Percentiles rank a stretch among this genome's conserved stretches.
These are phyloP conservation scores for Tylopilus orsonianus DNA, from an alignment of 1,284 basidiomycete species.

Conservation along the genomic window DNA sequence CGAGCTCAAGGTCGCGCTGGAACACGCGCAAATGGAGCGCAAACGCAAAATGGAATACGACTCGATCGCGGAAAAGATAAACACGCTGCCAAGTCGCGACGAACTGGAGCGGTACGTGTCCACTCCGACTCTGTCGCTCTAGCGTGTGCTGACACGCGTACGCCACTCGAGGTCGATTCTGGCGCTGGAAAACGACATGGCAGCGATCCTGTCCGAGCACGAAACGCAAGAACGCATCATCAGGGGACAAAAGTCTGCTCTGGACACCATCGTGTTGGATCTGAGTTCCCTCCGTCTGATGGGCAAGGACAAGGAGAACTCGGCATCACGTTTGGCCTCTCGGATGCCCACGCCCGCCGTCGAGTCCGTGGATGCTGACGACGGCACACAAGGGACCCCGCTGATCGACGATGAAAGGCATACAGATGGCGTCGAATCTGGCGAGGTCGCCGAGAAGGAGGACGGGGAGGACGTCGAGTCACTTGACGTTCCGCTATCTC, in stretches of 20 bases:
- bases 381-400: conserved; percentile 23
- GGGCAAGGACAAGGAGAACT: conserved; percentile 60
- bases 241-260: conserved; percentile 61
- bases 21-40: conserved; percentile 73
- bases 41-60: conserved; percentile 82
- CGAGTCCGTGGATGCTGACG: conserved; percentile 37
- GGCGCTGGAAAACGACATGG: conserved; percentile 73
- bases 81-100: conserved; percentile 69
- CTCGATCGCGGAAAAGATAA: conserved; percentile 75
- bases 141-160: not conserved
- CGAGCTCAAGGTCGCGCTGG: conserved; percentile 69
- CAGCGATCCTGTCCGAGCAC: conserved; percentile 69
- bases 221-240: conserved; percentile 68
- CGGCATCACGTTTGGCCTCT: conserved; percentile 41
- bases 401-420: conserved; percentile 42
- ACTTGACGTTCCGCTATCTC: conserved; percentile 36
- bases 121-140: not conserved
- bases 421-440: conserved; percentile 36
- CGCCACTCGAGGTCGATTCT: conserved; percentile 54
- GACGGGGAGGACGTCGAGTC: conserved; percentile 38
- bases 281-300: conserved; percentile 60
- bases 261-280: conserved; percentile 64
- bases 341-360: conserved; percentile 48
- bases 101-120: conserved; percentile 67
- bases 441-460: conserved; percentile 39